phyloP scores from a whole-genome alignment of 331 rosid species.

The Malus hybrid region DNA sequence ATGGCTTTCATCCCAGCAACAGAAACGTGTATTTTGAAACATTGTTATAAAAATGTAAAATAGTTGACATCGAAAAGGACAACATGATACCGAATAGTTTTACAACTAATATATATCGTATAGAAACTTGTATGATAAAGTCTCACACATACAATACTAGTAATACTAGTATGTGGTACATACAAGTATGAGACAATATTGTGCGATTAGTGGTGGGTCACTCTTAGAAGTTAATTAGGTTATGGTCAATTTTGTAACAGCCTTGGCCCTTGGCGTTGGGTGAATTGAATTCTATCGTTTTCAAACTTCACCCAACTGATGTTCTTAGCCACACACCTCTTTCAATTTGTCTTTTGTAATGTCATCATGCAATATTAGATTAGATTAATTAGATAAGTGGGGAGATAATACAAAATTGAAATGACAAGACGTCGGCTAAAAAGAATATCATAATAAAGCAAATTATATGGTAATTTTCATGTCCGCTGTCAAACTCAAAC shows the following conservation, averaged over 20 bases:
- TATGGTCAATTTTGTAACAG: not conserved
- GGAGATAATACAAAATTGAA: conserved; percentile 6
- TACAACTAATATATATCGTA: too few species aligned
- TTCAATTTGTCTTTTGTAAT: conserved; percentile 8
- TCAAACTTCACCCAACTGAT: not conserved
- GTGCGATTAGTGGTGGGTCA: too few species aligned
- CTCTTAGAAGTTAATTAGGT: not conserved
- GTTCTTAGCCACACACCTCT: not conserved
- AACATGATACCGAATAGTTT: too few species aligned
- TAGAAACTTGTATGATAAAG: too few species aligned
- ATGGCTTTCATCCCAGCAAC: fast-evolving
- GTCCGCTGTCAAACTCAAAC: not conserved
- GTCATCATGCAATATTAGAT: not conserved
- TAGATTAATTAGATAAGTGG: not conserved
- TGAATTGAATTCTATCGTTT: conserved; percentile 16
- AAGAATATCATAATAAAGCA: not conserved
- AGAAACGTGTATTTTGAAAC: too few species aligned
- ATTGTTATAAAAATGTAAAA: too few species aligned
- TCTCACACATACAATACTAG: too few species aligned
- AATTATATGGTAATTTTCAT: not conserved
- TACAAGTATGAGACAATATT: too few species aligned
- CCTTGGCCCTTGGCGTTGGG: not conserved
- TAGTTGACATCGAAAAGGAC: too few species aligned
- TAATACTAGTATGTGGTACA: too few species aligned
- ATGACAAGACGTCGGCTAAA: not conserved